phyloP scores from a whole-genome alignment of 805 yeast genomes.

The Zygotorulaspora chibaensis region DNA sequence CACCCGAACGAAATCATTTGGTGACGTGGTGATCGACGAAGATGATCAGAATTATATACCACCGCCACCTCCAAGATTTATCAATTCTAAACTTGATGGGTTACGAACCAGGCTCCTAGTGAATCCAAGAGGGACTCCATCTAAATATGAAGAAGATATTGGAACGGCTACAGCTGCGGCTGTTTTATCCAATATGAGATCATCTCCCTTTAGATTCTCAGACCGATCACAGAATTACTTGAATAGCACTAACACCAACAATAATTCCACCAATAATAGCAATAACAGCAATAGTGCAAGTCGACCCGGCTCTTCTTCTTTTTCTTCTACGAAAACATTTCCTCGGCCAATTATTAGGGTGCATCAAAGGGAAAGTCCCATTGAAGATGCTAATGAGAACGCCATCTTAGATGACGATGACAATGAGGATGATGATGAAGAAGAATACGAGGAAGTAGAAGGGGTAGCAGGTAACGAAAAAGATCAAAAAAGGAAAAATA shows the following conservation, averaged over 20 bases:
- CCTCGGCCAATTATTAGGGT: constrained; percentile 29
- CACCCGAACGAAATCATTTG: neutral
- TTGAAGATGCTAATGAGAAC: constrained; percentile 17
- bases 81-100: constrained; percentile 33
- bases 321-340: constrained; percentile 17
- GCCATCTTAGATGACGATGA: constrained; percentile 23
- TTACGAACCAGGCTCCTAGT: constrained; percentile 27
- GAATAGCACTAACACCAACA: neutral
- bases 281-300: constrained; percentile 7
- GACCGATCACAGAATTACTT: constrained; percentile 15
- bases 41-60: constrained; percentile 18
- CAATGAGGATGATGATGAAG: constrained; percentile 14
- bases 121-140: constrained; percentile 22
- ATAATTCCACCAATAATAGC: neutral
- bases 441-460: constrained; percentile 12
- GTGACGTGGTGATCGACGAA: neutral
- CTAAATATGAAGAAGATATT: constrained; percentile 22
- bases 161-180: constrained; percentile 35
- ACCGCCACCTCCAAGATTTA: constrained; percentile 28
- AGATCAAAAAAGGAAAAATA: neutral
- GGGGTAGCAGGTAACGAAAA: constrained; percentile 1
- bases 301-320: constrained; percentile 31
- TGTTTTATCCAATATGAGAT: constrained; percentile 33
- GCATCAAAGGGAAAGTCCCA: constrained; percentile 20
- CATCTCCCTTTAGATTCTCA: constrained; percentile 30